Base-by-base conservation (phyloP, 768 basidiomycete species). In the Paxillus involutus region DNA sequence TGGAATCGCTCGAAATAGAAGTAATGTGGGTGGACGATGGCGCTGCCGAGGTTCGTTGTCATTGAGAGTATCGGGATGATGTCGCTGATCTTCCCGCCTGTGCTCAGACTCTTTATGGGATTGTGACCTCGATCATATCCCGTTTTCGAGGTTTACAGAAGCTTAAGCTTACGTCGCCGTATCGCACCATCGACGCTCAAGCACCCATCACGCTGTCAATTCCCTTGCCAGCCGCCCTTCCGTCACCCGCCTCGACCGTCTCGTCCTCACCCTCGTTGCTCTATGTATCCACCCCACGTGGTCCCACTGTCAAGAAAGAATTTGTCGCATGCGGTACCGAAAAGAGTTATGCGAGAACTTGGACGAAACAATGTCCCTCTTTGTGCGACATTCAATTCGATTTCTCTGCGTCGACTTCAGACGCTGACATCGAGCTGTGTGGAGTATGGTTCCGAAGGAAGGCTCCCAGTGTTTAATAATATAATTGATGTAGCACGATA, bases 91-190 rank as follows among this genome's bases (percentile, higher is more conserved):
- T 1, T 12, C 9, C 16, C 13, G 13, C 13, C 6, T n/a, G 16
- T 6, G 14, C 9, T 5, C 48, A 69, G 68, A 71, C 56, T 9
- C 51, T 69, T 1, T 69, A 69, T 21, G 54, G 52, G 14, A 69
- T 69, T 13, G 61, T 69, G 36, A 64, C 70, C 3, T 56, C 68
- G 2, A 63, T 70, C 44, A 71, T 69, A 48, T 63, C 67, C n/a
- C 68, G 68, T 36, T 69, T 70, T 47, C 58, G 56, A 6, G 68
- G 68, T 8, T 29, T 69, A 29, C 60, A 59, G 53, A 51, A 51
- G 14, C 69, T 69, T 51, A 69, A 69, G 43, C 29, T 69, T 43
- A 69, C 68, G 3, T 70, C 70, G 7, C 68, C 67, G 2, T 71
- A 63, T 53, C 68, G 68, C 8, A 65, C 67, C 2, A 55, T 66